These are phyloP conservation scores for Chalciporus pseudorubinellus DNA, from an alignment of 768 basidiomycete genomes.

Conservation along the genomic window DNA sequence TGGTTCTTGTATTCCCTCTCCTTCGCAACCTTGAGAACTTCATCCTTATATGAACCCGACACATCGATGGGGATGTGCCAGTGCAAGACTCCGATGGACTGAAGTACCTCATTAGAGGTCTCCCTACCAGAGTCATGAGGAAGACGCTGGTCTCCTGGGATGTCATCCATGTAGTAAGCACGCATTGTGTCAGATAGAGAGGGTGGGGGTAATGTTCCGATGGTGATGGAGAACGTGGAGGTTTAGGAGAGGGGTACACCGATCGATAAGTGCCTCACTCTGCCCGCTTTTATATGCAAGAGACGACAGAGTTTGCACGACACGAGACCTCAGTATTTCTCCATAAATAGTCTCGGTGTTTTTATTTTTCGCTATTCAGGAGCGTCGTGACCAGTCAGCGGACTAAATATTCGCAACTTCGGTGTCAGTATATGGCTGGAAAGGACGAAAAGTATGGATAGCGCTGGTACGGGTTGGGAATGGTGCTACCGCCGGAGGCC, in stretches of 20 bases:
- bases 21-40: conserved; percentile 60
- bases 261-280: too few relatives aligned
- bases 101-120: conserved; percentile 51
- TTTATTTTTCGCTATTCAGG: too few relatives aligned
- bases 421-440: too few relatives aligned
- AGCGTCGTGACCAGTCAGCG: neutral
- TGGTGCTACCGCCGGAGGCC: too few relatives aligned
- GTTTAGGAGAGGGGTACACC: neutral
- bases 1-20: conserved; percentile 79
- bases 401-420: too few relatives aligned
- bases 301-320: too few relatives aligned
- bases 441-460: too few relatives aligned
- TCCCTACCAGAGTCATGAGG: conserved; percentile 64
- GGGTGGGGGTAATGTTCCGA: too few relatives aligned
- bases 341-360: too few relatives aligned
- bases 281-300: too few relatives aligned
- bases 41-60: conserved; percentile 41
- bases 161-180: conserved; percentile 69
- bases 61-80: conserved; percentile 67
- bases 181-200: conserved; percentile 44
- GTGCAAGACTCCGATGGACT: conserved; percentile 59
- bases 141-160: conserved; percentile 77
- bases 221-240: neutral
- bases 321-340: too few relatives aligned
- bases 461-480: too few relatives aligned